These are phyloP conservation scores for Agrocybe praecox DNA, from an alignment of 768 basidiomycete species.

Conservation along the genomic window DNA sequence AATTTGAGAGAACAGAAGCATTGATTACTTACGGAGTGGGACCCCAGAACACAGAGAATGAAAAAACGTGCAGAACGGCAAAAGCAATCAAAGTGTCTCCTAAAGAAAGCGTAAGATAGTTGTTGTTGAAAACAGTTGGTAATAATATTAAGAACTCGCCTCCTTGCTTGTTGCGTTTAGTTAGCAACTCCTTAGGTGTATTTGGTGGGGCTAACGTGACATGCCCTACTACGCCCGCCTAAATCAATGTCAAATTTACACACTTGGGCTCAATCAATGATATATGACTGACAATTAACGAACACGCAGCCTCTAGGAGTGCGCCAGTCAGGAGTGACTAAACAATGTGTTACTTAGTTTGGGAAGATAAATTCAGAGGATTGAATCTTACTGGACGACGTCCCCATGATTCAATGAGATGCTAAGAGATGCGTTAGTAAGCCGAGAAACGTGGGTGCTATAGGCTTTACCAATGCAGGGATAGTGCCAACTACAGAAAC, in stretches of 20 bases:
- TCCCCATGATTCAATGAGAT: conserved; percentile 76
- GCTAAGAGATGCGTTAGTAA: conserved; percentile 21
- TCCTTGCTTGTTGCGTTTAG: conserved; percentile 57
- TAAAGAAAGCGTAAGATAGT: conserved; percentile 8
- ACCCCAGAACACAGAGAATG: conserved; percentile 77
- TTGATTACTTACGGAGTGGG: conserved; percentile 52
- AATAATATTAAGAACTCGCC: conserved; percentile 26
- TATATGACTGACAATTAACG: conserved; percentile 51
- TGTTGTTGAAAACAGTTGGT: too few species aligned
- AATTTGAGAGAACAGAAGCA: not conserved
- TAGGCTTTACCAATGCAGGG: conserved; percentile 55
- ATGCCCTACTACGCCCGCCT: conserved; percentile 77
- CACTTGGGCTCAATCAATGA: not conserved
- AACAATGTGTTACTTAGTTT: not conserved
- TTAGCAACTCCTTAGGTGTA: conserved; percentile 49
- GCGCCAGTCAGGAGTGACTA: conserved; percentile 71
- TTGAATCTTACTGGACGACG: conserved; percentile 53
- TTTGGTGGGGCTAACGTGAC: conserved; percentile 58
- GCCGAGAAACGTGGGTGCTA: not conserved
- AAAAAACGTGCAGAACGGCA: conserved; percentile 75
- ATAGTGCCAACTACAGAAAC: conserved; percentile 75
- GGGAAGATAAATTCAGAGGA: not conserved
- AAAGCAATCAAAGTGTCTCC: conserved; percentile 74
- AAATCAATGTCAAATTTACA: not conserved
- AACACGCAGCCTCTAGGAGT: conserved; percentile 58